phyloP scores from a whole-genome alignment of 2,329 filamentous ascomycete genomes.

The Fusarium sp. region DNA sequence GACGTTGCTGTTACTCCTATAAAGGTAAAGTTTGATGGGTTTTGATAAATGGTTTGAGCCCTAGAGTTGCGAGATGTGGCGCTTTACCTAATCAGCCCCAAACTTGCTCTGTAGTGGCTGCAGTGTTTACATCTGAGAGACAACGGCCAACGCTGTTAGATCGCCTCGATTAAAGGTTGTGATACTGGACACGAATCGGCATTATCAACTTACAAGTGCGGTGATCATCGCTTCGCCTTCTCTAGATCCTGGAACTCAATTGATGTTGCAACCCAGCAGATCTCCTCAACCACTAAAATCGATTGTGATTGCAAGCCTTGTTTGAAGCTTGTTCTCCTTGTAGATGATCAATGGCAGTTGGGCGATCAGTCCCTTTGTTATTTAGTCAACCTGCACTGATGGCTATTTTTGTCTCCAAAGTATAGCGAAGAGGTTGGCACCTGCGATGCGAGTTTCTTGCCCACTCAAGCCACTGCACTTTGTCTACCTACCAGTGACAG shows the following conservation, averaged over 20 bases:
- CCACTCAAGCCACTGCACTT: constrained; percentile 17
- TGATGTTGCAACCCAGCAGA: constrained; percentile 6
- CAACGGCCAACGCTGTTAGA: too few relatives aligned
- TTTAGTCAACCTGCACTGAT: background rate
- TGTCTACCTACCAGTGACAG: constrained; percentile 35
- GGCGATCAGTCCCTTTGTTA: constrained; percentile 2
- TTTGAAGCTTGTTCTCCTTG: background rate
- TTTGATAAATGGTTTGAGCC: background rate
- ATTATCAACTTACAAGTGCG: background rate
- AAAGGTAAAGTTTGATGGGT: background rate
- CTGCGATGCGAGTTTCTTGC: constrained; percentile 18
- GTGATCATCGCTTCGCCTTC: constrained; percentile 2
- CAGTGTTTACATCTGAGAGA: background rate
- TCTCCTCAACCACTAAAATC: constrained; percentile 1
- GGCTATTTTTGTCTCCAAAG: constrained; percentile 16
- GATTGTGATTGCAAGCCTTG: constrained; percentile 13
- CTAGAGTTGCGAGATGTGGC: constrained; percentile 2
- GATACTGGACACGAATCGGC: background rate
- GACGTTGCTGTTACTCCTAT: background rate
- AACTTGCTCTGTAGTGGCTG: background rate
- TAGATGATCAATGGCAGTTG: constrained; percentile 3
- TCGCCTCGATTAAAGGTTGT: too few relatives aligned
- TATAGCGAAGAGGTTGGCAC: background rate
- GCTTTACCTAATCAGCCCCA: background rate
- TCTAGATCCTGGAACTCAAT: background rate